phyloP scores from a whole-genome alignment of 116 monocot species.

The Zostera marina region DNA sequence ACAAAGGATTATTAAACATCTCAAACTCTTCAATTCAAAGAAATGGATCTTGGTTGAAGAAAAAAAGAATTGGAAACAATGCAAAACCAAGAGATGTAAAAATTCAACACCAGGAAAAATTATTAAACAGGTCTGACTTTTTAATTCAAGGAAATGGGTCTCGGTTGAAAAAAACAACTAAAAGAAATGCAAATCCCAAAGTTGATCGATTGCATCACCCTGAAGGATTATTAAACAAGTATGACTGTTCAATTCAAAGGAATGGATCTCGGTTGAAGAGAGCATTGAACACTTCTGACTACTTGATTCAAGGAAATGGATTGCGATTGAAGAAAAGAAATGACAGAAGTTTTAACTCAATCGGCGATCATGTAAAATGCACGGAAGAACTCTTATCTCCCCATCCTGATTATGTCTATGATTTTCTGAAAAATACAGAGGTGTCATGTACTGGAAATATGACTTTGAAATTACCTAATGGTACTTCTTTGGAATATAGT shows the following conservation, averaged over 20 bases:
- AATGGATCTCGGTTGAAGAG: not conserved
- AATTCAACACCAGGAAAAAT: no score
- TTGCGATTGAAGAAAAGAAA: not conserved
- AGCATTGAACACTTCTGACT: no score
- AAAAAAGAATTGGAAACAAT: not conserved
- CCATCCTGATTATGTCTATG: not conserved
- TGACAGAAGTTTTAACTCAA: not conserved
- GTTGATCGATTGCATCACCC: not conserved
- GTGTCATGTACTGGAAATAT: not conserved
- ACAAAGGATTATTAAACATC: no score
- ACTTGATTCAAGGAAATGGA: not conserved
- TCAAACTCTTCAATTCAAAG: not conserved
- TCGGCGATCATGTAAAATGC: not conserved
- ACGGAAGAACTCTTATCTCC: not conserved
- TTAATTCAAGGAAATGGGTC: not conserved
- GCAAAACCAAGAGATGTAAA: no score
- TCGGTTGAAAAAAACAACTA: not conserved
- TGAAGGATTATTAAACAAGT: not conserved
- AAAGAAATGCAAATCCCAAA: not conserved
- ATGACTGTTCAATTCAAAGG: not conserved
- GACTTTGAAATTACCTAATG: not conserved
- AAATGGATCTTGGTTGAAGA: not conserved
- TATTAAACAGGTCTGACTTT: no score
- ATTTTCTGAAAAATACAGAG: not conserved
- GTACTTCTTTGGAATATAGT: not conserved